Evolutionary conservation across 192 early-diverging fungal species (phyloP).

Genomic region (Coemansia sp.): DNA sequence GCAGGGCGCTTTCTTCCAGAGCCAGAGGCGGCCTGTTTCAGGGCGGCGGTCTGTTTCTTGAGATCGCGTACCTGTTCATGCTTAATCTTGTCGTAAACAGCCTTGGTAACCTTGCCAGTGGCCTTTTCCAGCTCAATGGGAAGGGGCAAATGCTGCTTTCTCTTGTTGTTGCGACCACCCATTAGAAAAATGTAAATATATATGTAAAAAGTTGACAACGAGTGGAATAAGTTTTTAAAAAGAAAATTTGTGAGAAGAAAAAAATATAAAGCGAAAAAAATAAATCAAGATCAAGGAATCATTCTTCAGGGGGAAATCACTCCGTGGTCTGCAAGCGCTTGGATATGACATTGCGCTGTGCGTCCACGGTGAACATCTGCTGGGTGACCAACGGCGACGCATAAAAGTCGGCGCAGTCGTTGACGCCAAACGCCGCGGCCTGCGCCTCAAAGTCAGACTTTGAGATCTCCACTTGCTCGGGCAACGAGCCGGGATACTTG

Average conservation of each 20-base stretch:
- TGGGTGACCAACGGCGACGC: conserved; percentile 50
- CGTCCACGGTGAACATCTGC: conserved; percentile 46
- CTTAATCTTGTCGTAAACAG: conserved; percentile 33
- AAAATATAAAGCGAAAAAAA: neutral
- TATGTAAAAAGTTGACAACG: neutral
- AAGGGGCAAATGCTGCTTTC: conserved; percentile 44
- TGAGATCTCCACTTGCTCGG: conserved; percentile 58
- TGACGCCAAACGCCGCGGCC: conserved; percentile 58
- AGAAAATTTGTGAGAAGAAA: neutral
- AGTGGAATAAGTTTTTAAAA: neutral
- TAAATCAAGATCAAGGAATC: neutral
- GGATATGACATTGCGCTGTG: conserved; percentile 26
- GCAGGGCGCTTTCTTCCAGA: conserved; percentile 2
- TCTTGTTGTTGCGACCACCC: conserved; percentile 42
- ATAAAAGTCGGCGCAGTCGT: conserved; percentile 60
- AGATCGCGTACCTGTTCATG: conserved; percentile 24
- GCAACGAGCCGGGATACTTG: conserved; percentile 56
- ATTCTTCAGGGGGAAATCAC: neutral
- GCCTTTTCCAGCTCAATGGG: conserved; percentile 40
- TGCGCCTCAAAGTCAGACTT: conserved; percentile 62
- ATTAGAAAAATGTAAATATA: neutral
- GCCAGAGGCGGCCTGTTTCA: conserved; percentile 1
- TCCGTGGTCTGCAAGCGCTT: conserved; percentile 23
- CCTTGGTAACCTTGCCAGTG: conserved; percentile 50
- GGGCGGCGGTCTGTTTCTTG: conserved; percentile 30